Evolutionary conservation across 164 flowering plant species (phyloP), one percentile per base, ranked within the genome.

Genomic region (Houttuynia cordata): DNA sequence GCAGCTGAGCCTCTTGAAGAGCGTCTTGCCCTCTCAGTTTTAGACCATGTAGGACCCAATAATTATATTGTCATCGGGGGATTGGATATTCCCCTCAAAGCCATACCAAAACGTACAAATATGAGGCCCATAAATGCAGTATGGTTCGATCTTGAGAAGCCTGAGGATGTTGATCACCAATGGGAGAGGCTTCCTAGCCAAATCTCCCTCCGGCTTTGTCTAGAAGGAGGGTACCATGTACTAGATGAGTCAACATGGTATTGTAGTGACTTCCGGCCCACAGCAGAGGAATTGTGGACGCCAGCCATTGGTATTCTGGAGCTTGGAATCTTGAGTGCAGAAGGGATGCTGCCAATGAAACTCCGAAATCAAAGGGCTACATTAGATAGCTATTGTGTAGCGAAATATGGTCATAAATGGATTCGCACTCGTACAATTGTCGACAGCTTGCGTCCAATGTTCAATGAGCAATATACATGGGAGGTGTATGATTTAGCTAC

Each of bases 1-100:
- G 88, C 89, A 56, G 89, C 98, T 23, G 98, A 92, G 55, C 98
- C 98, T 18, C 88, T 88, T 70, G 98, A 92, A 54, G 98, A 92
- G 59, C 91, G 78, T 67, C 78, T 92, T 45, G 45, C 87, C 40
- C 70, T 92, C 24, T 56, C 91, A 20, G 87, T 92, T 23, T 95
- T 87, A 72, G 96, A 92, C 70, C 88, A 89, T 22, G 77, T 83
- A 10, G 95, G 78, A 34, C 86, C 96, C 10, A 85, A 83, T 8
- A 92, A 88, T 75, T 93, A 88, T 68, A 96, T 88, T 78, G 78
- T 80, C 56, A 66, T 88, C n/a, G 95, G 98, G 42, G 71, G 89
- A 73, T 84, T 78, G 49, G 74, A 77, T 57, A 72, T 92, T 30
- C 93, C 95, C 12, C 57, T 88, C 62, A 70, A 58, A 53, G 49